These are phyloP conservation scores for Pseudozyma thailandica DNA, from an alignment of 1,284 basidiomycete species.

Conservation along the genomic window DNA sequence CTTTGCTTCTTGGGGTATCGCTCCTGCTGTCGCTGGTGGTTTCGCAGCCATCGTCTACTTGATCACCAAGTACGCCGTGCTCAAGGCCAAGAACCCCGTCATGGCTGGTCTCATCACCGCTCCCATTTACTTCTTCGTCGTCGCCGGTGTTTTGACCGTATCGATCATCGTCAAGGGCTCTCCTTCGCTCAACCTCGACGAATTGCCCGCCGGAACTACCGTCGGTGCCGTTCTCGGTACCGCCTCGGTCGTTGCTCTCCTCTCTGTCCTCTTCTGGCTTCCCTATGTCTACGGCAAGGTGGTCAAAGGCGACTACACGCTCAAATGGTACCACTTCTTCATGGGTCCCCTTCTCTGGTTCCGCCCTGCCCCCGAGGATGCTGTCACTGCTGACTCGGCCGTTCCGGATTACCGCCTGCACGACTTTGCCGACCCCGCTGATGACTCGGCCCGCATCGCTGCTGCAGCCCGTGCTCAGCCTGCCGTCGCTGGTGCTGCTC, in stretches of 20 bases:
- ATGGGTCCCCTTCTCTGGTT: slow-evolving; percentile 47
- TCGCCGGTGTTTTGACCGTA: slow-evolving; percentile 29
- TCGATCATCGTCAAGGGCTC: slow-evolving; percentile 52
- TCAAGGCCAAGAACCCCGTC: slow-evolving; percentile 36
- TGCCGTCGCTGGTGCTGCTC: slow-evolving; percentile 18
- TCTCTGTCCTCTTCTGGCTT: slow-evolving; percentile 47
- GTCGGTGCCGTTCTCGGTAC: slow-evolving; percentile 39
- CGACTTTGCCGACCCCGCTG: slow-evolving; percentile 21
- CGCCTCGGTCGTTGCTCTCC: slow-evolving; percentile 19
- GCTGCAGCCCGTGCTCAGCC: slow-evolving; percentile 22
- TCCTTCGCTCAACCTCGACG: slow-evolving; percentile 43
- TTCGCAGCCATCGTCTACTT: slow-evolving; percentile 42
- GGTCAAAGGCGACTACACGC: slow-evolving; percentile 39
- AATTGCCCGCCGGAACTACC: slow-evolving; percentile 27
- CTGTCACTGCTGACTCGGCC: slow-evolving; percentile 33
- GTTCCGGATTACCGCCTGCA: slow-evolving; percentile 42
- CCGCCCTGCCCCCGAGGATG: slow-evolving; percentile 28
- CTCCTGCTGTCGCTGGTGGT: slow-evolving; percentile 38
- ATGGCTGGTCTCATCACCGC: slow-evolving; percentile 27
- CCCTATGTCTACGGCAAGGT: slow-evolving; percentile 49
- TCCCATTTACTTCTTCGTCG: slow-evolving; percentile 47
- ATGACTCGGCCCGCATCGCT: background rate
- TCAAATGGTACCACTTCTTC: slow-evolving; percentile 51
- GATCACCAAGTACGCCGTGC: slow-evolving; percentile 45
- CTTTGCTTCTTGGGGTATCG: slow-evolving; percentile 50